A percentile compares a stretch with the other conserved stretches of the same genome.
These are phyloP conservation scores for Pseudogymnoascus sp. DNA, from an alignment of 2,329 filamentous ascomycete species.

Conservation along the genomic window DNA sequence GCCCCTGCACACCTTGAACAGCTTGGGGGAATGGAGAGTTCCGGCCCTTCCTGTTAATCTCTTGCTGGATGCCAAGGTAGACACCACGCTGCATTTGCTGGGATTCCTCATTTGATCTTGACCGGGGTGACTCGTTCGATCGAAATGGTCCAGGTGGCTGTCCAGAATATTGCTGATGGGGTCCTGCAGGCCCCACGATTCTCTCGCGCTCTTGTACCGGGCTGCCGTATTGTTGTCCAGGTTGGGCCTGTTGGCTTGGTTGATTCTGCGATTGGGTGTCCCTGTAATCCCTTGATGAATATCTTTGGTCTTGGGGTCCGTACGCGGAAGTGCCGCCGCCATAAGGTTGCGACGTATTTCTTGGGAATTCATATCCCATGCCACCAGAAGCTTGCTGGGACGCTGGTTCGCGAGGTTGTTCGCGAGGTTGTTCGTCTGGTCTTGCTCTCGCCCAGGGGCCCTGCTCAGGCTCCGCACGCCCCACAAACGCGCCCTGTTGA, in stretches of 20 bases:
- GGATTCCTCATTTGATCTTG: slow-evolving; percentile 40
- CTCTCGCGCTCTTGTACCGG: slow-evolving; percentile 7
- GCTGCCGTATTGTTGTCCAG: slow-evolving; percentile 23
- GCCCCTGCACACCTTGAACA: slow-evolving; percentile 82
- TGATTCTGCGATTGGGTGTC: slow-evolving; percentile 25
- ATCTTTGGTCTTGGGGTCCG: slow-evolving; percentile 27
- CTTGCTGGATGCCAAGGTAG: slow-evolving; percentile 67
- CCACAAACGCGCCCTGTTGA: slow-evolving; percentile 17
- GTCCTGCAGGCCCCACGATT: slow-evolving; percentile 23
- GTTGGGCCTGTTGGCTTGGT: slow-evolving; percentile 27
- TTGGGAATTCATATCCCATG: slow-evolving; percentile 22
- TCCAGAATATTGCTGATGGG: slow-evolving; percentile 26
- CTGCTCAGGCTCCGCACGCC: slow-evolving; percentile 22
- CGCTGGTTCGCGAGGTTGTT: slow-evolving; percentile 12
- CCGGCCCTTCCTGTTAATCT: slow-evolving; percentile 72
- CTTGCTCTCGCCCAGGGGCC: slow-evolving; percentile 22
- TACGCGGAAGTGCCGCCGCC: slow-evolving; percentile 19
- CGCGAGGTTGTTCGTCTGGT: slow-evolving; percentile 13
- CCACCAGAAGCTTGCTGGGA: slow-evolving; percentile 13
- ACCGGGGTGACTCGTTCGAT: slow-evolving; percentile 38
- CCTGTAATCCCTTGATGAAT: slow-evolving; percentile 25
- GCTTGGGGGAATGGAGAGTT: slow-evolving; percentile 86
- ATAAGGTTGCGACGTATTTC: slow-evolving; percentile 21
- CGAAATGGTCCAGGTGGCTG: slow-evolving; percentile 33
- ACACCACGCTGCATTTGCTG: slow-evolving; percentile 52